Conservation (phyloP, 441 rosid genomes). For the Eutrema salsugineum region DNA sequence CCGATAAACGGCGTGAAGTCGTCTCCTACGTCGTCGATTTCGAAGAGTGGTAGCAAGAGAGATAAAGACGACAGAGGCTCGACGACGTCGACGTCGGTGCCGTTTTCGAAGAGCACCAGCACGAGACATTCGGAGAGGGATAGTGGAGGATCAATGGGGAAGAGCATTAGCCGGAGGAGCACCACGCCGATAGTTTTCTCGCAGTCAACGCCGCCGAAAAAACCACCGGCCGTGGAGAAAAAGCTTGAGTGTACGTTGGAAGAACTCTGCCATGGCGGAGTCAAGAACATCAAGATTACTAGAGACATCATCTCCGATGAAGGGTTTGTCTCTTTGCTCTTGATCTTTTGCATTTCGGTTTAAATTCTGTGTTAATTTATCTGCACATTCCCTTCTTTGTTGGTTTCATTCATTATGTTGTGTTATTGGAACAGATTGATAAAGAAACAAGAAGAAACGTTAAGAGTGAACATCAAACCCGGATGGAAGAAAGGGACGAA, state of each 20-base stretch:
- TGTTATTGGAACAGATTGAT: conserved; percentile 39
- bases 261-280: conserved; percentile 61
- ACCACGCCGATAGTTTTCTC: conserved; percentile 61
- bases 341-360: not conserved
- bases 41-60: conserved; percentile 24
- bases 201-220: conserved; percentile 48
- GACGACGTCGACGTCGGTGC: conserved; percentile 16
- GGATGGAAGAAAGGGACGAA: conserved; percentile 91
- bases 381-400: not conserved
- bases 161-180: conserved; percentile 40
- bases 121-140: conserved; percentile 16
- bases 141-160: conserved; percentile 25
- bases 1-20: conserved; percentile 20
- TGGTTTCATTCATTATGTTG: not conserved
- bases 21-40: conserved; percentile 1
- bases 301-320: conserved; percentile 50
- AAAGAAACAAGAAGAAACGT: conserved; percentile 52
- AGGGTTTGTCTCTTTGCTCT: conserved; percentile 42
- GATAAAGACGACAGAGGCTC: conserved; percentile 29
- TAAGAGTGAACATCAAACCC: conserved; percentile 68
- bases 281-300: conserved; percentile 51
- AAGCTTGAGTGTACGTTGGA: conserved; percentile 77
- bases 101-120: conserved; percentile 25
- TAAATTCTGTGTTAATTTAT: not conserved
- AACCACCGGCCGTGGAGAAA: conserved; percentile 54